phyloP scores from a whole-genome alignment of 352 stramenopile genomes.

The Globisporangium cystogenes region DNA sequence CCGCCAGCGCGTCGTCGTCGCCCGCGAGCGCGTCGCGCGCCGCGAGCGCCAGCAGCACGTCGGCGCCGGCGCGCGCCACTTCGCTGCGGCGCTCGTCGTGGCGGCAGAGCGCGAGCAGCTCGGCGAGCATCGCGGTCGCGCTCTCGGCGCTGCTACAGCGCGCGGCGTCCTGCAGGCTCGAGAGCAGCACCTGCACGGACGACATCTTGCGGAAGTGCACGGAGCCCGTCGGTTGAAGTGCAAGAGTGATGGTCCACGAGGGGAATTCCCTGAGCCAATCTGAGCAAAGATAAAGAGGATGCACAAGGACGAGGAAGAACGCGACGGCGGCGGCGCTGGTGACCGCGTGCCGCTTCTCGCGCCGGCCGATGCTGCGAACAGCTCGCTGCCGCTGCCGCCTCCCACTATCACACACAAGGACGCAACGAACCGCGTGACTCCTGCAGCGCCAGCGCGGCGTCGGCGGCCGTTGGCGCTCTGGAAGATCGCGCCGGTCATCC shows the following conservation, averaged over 20 bases:
- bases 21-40: constrained; percentile 5
- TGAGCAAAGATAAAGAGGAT: neutral
- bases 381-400: neutral
- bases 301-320: neutral
- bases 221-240: neutral
- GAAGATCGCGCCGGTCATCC: constrained; percentile 16
- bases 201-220: constrained; percentile 18
- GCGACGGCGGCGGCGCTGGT: neutral
- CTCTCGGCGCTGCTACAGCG: constrained; percentile 14
- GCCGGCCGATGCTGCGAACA: neutral
- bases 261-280: no score
- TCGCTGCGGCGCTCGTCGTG: constrained; percentile 26
- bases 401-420: neutral
- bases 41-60: constrained; percentile 23
- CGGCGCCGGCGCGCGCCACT: constrained; percentile 24
- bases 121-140: constrained; percentile 18
- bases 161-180: constrained; percentile 26
- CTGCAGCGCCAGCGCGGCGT: neutral
- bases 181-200: constrained; percentile 35
- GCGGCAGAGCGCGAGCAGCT: constrained; percentile 34
- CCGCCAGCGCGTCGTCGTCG: constrained; percentile 24
- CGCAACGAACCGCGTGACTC: no score
- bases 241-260: neutral
- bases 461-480: neutral
- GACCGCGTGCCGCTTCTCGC: neutral